Conservation (phyloP, 495 filamentous ascomycete genomes). For the Darksidea phi region DNA sequence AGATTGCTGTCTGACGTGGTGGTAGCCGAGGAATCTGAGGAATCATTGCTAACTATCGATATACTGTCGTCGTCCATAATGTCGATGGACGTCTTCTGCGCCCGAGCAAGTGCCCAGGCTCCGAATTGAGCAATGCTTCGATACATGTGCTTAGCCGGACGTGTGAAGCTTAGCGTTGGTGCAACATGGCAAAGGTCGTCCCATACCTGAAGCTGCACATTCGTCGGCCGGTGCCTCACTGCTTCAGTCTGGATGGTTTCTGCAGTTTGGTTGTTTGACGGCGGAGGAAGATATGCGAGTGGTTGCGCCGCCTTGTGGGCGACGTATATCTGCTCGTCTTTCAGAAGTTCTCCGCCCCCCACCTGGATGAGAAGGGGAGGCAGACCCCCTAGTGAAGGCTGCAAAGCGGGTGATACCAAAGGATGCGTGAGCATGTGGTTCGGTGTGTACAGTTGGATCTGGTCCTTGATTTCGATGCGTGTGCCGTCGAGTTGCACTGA, state of each 20-base stretch:
- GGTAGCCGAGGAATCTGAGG: constrained; percentile 42
- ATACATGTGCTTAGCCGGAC: constrained; percentile 95
- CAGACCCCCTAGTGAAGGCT: constrained; percentile 82
- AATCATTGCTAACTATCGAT: constrained; percentile 56
- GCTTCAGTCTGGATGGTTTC: constrained; percentile 62
- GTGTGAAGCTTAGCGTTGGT: constrained; percentile 84
- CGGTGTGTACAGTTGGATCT: constrained; percentile 92
- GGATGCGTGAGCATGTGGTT: constrained; percentile 86
- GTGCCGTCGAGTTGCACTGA: constrained; percentile 70
- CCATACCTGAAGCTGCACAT: constrained; percentile 96
- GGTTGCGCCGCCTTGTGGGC: constrained; percentile 92
- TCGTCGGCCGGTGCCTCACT: constrained; percentile 70
- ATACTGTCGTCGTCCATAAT: constrained; percentile 76
- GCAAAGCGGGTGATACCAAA: constrained; percentile 81
- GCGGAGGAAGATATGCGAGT: constrained; percentile 61
- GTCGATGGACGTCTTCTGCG: constrained; percentile 74
- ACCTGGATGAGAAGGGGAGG: constrained; percentile 82
- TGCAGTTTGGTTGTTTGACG: constrained; percentile 52
- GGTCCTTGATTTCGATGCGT: constrained; percentile 73
- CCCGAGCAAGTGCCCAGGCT: constrained; percentile 81
- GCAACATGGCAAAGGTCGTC: constrained; percentile 91
- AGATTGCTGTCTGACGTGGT: constrained; percentile 12
- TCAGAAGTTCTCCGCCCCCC: constrained; percentile 82
- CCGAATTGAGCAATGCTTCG: constrained; percentile 86
- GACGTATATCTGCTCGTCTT: constrained; percentile 91